Conservation (phyloP, 768 basidiomycete species). For the Sporobolomyces pararoseus region DNA sequence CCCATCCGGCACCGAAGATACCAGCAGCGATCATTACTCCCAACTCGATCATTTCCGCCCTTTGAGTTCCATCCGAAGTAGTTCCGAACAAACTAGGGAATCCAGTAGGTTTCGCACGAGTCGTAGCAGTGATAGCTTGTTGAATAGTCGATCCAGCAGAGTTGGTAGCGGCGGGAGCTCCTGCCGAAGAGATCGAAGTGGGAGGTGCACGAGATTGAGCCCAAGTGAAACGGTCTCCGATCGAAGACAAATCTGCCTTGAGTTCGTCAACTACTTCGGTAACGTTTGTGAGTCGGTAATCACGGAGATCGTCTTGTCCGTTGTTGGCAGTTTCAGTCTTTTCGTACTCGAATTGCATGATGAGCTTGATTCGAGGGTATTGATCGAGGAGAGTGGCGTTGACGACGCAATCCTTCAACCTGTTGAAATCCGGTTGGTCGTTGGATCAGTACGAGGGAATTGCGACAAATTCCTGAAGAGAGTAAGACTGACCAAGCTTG, state of each 20-base stretch:
- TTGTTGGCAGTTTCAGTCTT: conserved; percentile 43
- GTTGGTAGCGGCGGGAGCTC: conserved; percentile 38
- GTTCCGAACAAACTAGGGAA: conserved; percentile 40
- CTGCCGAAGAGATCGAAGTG: conserved; percentile 37
- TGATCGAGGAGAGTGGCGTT: conserved; percentile 40
- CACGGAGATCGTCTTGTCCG: conserved; percentile 38
- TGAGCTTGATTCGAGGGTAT: conserved; percentile 45
- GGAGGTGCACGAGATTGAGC: conserved; percentile 35
- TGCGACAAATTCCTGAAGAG: too few species aligned
- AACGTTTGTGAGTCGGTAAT: conserved; percentile 45
- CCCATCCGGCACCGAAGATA: conserved; percentile 29
- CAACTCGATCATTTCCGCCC: conserved; percentile 36
- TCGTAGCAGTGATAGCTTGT: conserved; percentile 40
- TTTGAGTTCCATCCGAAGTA: conserved; percentile 30
- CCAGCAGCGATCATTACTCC: conserved; percentile 31
- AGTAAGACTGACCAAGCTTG: conserved; percentile 40
- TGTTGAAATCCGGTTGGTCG: not conserved
- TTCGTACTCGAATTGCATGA: conserved; percentile 48
- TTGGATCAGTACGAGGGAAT: not conserved
- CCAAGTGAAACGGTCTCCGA: conserved; percentile 41
- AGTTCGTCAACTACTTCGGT: conserved; percentile 40
- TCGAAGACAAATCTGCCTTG: conserved; percentile 30
- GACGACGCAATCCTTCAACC: conserved; percentile 43
- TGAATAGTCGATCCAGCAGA: conserved; percentile 26
- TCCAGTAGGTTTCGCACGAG: conserved; percentile 35